A percentile compares a stretch with the other conserved stretches of the same genome.
phyloP scores from a whole-genome alignment of 129 eudicot species.

The Erigeron canadensis region DNA sequence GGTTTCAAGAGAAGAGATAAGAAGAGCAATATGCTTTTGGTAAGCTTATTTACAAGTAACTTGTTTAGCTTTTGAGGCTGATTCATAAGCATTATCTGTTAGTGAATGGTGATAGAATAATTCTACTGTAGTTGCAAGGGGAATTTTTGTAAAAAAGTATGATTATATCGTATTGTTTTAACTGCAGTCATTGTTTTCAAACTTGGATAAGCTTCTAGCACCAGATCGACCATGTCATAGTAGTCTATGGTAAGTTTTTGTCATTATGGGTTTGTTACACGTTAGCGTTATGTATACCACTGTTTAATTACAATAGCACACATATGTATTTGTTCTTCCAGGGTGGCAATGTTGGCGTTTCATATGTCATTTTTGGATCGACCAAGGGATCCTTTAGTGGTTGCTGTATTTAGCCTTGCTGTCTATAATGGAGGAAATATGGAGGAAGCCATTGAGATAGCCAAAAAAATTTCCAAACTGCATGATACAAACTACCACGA shows the following conservation, averaged over 20 bases:
- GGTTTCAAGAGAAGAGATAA: conserved; percentile 73
- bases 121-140: neutral
- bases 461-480: conserved; percentile 44
- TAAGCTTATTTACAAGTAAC: conserved; percentile 29
- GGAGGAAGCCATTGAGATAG: conserved; percentile 66
- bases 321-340: conserved; percentile 30
- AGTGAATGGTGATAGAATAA: neutral
- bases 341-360: conserved; percentile 81
- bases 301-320: neutral
- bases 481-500: conserved; percentile 49
- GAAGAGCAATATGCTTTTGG: conserved; percentile 82
- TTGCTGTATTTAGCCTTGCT: conserved; percentile 77
- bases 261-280: neutral
- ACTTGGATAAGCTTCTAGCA: conserved; percentile 67
- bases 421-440: conserved; percentile 85
- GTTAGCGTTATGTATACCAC: neutral
- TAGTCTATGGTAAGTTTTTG: conserved; percentile 67
- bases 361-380: conserved; percentile 65
- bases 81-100: neutral
- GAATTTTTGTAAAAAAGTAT: neutral
- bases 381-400: conserved; percentile 69
- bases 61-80: neutral
- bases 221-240: conserved; percentile 80
- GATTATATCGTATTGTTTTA: conserved; percentile 6
- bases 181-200: conserved; percentile 70